Base-by-base conservation (phyloP, 371 early-diverging fungal genomes). In the Mucor piriformis region DNA sequence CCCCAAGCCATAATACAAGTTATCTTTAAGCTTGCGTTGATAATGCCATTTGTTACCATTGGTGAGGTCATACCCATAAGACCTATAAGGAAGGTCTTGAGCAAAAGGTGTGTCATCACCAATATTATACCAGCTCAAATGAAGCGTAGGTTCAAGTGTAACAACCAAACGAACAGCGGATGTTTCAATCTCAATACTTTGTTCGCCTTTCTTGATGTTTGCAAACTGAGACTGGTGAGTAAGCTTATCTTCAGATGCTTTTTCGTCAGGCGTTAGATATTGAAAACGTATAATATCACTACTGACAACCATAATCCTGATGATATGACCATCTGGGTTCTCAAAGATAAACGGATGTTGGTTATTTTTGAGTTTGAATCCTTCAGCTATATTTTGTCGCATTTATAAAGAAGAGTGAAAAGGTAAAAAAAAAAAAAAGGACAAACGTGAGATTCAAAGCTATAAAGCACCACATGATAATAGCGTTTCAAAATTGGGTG, bases 81-180 rank as follows among this genome's bases (percentile, higher is more conserved):
- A 74, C n/a, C 86, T 68, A 47, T 70, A 72, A 0, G 77, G 58
- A 3, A 85, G 63, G 49, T 87, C 86, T 42, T 83, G 74, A 1
- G 82, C 69, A 61, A 85, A 80, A 6, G 74, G 73, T n/a, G 20
- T 50, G 12, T 29, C 35, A n/a, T 64, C 63, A 0, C 44, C 34
- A 6, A 46, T 16, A 24, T 58, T 51, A 24, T 54, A 69, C 72
- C 73, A 73, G 3, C 46, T n/a, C 6, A 61, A 42, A 10, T 67
- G 50, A 48, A 53, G 50, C 3, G 61, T 33, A 20, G 62, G 65
- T 10, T 55, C 44, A 1, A 69, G 40, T 11, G 44, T 59, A 27
- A 72, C 56, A 16, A 61, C 60, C 7, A 65, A 18, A 21, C 66
- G 69, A 3, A 71, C 6, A 6, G 24, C 11, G 15, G 54, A 27